A percentile compares a stretch with the other conserved stretches of the same genome.
Evolutionary conservation across 768 basidiomycete species (phyloP).

Genomic region (Russula emetica): DNA sequence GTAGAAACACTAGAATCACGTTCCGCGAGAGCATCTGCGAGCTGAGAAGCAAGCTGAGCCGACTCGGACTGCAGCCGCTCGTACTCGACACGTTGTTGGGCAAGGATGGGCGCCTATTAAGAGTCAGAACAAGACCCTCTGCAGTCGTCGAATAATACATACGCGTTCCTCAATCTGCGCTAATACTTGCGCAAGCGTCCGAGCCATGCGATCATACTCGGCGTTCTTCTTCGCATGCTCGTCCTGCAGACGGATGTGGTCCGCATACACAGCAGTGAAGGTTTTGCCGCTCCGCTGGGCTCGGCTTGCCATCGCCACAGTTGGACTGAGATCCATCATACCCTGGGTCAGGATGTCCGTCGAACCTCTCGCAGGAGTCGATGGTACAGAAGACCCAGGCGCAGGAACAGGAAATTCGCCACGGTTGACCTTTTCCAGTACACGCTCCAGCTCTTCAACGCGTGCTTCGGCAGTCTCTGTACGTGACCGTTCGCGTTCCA

Average conservation of each 20-base stretch:
- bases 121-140: background rate
- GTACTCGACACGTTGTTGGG: conserved; percentile 87
- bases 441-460: too few species aligned
- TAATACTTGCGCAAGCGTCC: too few species aligned
- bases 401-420: conserved; percentile 64
- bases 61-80: conserved; percentile 78
- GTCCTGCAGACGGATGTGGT: conserved; percentile 82
- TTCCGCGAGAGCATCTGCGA: conserved; percentile 68
- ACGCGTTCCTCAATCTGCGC: conserved; percentile 91
- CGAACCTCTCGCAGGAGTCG: conserved; percentile 43
- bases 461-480: conserved; percentile 70
- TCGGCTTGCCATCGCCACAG: conserved; percentile 79
- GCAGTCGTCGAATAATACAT: conserved; percentile 30
- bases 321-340: conserved; percentile 75
- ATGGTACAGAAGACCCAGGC: conserved; percentile 41
- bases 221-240: conserved; percentile 71
- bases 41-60: conserved; percentile 72
- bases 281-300: conserved; percentile 81
- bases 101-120: conserved; percentile 76
- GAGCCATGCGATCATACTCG: conserved; percentile 84
- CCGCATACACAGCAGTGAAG: conserved; percentile 91
- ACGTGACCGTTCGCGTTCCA: conserved; percentile 63
- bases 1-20: conserved; percentile 60
- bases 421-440: conserved; percentile 62
- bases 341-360: conserved; percentile 49